phyloP scores from a whole-genome alignment of 495 filamentous ascomycete genomes.

The Penicillium maclennaniae region DNA sequence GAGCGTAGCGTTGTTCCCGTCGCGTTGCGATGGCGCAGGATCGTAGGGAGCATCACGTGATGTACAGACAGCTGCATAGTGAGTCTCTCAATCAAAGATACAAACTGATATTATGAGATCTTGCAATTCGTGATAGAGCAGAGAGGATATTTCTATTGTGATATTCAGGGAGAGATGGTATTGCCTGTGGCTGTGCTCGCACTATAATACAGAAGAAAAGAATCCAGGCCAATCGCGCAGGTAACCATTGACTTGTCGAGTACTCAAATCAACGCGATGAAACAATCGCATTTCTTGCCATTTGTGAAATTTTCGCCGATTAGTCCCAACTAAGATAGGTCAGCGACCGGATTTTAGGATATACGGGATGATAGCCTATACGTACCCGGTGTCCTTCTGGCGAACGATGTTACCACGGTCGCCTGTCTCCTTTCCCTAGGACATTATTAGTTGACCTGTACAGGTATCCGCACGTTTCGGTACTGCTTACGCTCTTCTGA shows the following conservation, averaged over 20 bases:
- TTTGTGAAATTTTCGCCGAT: constrained; percentile 9
- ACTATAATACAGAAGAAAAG: constrained; percentile 29
- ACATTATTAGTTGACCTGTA: constrained; percentile 1
- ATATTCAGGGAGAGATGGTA: constrained; percentile 10
- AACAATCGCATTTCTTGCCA: constrained; percentile 4
- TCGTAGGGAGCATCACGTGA: constrained; percentile 15
- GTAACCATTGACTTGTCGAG: constrained; percentile 5
- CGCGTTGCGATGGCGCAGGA: constrained; percentile 12
- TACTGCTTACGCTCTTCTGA: constrained; percentile 53
- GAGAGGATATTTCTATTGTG: constrained; percentile 10
- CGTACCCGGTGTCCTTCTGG: constrained; percentile 81
- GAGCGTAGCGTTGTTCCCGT: constrained; percentile 5
- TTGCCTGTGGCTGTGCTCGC: constrained; percentile 11
- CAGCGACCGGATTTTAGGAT: not conserved
- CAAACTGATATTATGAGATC: not conserved
- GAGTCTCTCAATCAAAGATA: not conserved
- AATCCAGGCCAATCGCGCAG: constrained; percentile 7
- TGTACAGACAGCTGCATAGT: not conserved
- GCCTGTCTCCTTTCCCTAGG: constrained; percentile 71
- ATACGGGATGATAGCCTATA: not conserved
- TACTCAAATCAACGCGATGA: constrained; percentile 10
- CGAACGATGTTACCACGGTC: constrained; percentile 65
- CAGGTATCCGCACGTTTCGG: not conserved
- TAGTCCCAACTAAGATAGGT: constrained; percentile 44
- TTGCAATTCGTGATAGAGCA: not conserved